phyloP scores from a whole-genome alignment of 192 early-diverging fungal species.

The Coemansia sp. region DNA sequence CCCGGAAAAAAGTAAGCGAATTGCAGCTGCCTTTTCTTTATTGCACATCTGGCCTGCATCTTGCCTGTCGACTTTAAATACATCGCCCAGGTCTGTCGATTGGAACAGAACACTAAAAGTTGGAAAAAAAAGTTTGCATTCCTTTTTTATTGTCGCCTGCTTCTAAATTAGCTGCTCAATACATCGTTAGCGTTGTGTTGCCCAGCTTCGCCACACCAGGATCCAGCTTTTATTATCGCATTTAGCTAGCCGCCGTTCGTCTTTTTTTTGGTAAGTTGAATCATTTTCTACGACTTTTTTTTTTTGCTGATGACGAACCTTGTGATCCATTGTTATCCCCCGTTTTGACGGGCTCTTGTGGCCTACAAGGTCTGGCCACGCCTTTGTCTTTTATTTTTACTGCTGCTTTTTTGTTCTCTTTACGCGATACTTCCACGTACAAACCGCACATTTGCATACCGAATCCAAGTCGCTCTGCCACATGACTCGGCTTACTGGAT shows the following conservation, averaged over 20 bases:
- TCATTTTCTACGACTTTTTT: constrained; percentile 1
- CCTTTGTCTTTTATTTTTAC: background rate
- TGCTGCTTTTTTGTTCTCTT: background rate
- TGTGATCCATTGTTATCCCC: background rate
- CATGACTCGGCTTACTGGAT: background rate
- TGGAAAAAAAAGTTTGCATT: background rate
- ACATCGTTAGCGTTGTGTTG: background rate
- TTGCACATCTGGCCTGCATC: background rate
- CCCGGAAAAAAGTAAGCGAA: constrained; percentile 1
- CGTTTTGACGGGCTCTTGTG: background rate
- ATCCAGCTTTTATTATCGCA: constrained; percentile 3
- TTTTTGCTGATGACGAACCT: background rate
- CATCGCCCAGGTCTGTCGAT: background rate
- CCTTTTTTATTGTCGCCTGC: background rate
- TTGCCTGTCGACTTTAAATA: background rate
- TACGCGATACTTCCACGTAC: background rate
- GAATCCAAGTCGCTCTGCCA: background rate
- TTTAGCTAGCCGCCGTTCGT: constrained; percentile 4
- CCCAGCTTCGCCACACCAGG: background rate
- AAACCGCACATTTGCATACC: background rate
- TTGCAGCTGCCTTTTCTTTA: constrained; percentile 2
- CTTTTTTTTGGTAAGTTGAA: background rate
- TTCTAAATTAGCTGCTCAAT: background rate
- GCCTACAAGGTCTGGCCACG: background rate
- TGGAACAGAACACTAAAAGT: background rate